Percentiles rank a stretch among this genome's conserved stretches.
These are phyloP conservation scores for Solanum ossicruentum DNA, from an alignment of 257 asterid genomes.

Conservation along the genomic window DNA sequence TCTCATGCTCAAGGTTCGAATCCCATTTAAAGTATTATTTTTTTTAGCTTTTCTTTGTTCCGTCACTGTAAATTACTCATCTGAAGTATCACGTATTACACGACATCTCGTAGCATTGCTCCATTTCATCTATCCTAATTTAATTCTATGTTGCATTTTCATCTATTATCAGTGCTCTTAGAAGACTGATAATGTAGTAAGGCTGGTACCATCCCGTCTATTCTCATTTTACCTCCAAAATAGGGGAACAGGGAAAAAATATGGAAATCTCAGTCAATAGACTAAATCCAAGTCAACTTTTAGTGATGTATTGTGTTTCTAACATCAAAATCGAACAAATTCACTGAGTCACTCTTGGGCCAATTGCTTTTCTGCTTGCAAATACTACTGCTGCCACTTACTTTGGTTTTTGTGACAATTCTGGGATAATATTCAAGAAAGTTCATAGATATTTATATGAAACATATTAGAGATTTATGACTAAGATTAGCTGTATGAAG, in stretches of 20 bases:
- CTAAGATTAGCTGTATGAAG: background rate
- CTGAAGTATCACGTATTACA: background rate
- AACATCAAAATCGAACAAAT: background rate
- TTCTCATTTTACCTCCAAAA: background rate
- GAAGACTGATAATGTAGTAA: background rate
- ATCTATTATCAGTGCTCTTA: background rate
- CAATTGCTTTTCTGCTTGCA: background rate
- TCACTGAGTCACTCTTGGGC: background rate
- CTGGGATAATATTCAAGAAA: background rate
- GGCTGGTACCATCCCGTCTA: background rate
- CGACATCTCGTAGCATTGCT: background rate
- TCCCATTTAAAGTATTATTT: too few relatives aligned
- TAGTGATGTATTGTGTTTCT: background rate
- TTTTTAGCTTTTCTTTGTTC: too few relatives aligned
- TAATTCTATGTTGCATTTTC: background rate
- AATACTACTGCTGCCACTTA: background rate
- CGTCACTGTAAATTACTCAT: too few relatives aligned
- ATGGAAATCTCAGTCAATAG: background rate
- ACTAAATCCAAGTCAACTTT: background rate
- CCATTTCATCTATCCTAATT: background rate
- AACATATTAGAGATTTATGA: background rate
- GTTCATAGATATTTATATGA: background rate
- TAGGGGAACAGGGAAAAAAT: background rate
- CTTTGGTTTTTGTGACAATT: background rate
- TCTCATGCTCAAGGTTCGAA: too few relatives aligned